A percentile compares a stretch with the other conserved stretches of the same genome.
Conservation (phyloP, 2,329 filamentous ascomycete species). For the Fusarium verticillioides region DNA sequence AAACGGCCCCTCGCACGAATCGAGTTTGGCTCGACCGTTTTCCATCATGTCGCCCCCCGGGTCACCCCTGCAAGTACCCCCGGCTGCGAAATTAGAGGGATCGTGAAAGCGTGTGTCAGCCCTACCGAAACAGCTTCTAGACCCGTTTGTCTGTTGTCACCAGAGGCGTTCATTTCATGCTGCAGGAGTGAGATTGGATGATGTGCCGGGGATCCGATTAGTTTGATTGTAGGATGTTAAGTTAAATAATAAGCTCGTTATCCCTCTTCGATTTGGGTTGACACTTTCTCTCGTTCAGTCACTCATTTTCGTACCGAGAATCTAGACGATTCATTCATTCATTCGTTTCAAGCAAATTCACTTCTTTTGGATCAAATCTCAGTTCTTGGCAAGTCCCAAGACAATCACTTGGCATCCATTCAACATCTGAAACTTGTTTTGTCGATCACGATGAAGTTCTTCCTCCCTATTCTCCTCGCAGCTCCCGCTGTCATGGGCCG, state of each 20-base stretch:
- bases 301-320: slow-evolving; percentile 3
- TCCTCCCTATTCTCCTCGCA: slow-evolving; percentile 39
- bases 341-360: slow-evolving; percentile 20
- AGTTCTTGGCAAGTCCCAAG: slow-evolving; percentile 36
- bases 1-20: slow-evolving; percentile 11
- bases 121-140: slow-evolving; percentile 43
- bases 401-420: background rate
- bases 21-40: slow-evolving; percentile 22
- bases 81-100: slow-evolving; percentile 43
- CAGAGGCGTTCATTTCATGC: background rate
- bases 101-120: slow-evolving; percentile 38
- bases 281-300: slow-evolving; percentile 27
- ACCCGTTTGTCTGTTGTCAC: background rate
- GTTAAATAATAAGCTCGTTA: slow-evolving; percentile 5
- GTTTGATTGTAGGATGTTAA: background rate
- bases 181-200: slow-evolving; percentile 29
- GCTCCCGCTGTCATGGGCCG: slow-evolving; percentile 44
- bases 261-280: background rate
- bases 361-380: background rate
- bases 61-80: slow-evolving; percentile 11
- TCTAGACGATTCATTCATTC: slow-evolving; percentile 10
- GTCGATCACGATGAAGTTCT: slow-evolving; percentile 42
- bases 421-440: slow-evolving; percentile 17
- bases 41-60: slow-evolving; percentile 16
- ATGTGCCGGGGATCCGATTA: slow-evolving; percentile 13